Evolutionary conservation across 805 yeast genomes (phyloP).

Genomic region (Metschnikowia henanensis): DNA sequence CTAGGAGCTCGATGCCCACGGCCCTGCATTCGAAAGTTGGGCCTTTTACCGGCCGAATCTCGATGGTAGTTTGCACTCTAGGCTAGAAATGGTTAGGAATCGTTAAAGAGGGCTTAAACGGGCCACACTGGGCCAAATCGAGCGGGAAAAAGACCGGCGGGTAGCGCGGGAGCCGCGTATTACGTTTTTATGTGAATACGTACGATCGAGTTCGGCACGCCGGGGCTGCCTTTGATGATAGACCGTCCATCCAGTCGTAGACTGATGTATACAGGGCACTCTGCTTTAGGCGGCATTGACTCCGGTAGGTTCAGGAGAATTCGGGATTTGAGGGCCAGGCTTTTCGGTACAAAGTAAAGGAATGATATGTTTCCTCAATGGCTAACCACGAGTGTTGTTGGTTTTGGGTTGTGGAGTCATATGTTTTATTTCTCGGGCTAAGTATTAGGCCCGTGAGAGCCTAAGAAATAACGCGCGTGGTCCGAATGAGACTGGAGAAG

Average conservation of each 20-base stretch:
- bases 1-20: conserved; percentile 48
- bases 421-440: no score
- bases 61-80: conserved; percentile 55
- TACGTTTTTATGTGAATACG: conserved; percentile 11
- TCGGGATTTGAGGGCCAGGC: no score
- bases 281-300: conserved; percentile 19
- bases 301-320: no score
- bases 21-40: conserved; percentile 46
- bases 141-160: not conserved
- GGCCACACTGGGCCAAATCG: not conserved
- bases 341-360: no score
- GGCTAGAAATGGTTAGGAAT: conserved; percentile 34
- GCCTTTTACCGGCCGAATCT: conserved; percentile 52
- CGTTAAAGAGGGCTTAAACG: not conserved
- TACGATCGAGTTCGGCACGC: conserved; percentile 54
- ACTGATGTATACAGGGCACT: conserved; percentile 31
- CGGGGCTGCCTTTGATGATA: conserved; percentile 67
- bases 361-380: no score
- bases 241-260: conserved; percentile 53
- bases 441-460: no score
- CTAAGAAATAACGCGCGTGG: no score
- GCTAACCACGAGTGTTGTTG: no score
- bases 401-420: no score
- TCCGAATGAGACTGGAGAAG: no score
- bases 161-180: no score